phyloP scores from a whole-genome alignment of 2,329 filamentous ascomycete genomes.

The Aspergillus hiratsukae region DNA sequence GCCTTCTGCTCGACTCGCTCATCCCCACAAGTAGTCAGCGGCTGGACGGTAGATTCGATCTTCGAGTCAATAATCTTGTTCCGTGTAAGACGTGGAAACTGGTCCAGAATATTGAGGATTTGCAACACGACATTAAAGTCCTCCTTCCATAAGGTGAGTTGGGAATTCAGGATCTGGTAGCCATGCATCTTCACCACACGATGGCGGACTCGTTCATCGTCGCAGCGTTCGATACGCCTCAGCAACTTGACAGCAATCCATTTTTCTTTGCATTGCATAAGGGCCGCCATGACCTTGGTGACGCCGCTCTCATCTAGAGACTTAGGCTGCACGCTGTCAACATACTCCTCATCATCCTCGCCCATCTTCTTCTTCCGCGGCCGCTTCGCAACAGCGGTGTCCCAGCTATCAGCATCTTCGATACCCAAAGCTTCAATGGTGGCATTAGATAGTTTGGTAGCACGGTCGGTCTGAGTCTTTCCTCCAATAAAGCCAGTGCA shows the following conservation, averaged over 20 bases:
- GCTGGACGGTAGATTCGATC: slow-evolving; percentile 76
- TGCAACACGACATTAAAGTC: slow-evolving; percentile 87
- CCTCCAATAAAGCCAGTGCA: slow-evolving; percentile 96
- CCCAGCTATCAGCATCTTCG: slow-evolving; percentile 87
- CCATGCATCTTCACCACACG: slow-evolving; percentile 94
- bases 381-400: slow-evolving; percentile 82
- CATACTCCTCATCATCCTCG: slow-evolving; percentile 93
- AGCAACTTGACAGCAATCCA: slow-evolving; percentile 98
- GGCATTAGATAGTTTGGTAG: slow-evolving; percentile 81
- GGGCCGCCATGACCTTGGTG: slow-evolving; percentile 89
- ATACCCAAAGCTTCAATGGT: slow-evolving; percentile 95
- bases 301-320: slow-evolving; percentile 77
- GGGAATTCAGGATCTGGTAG: slow-evolving; percentile 88
- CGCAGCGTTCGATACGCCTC: slow-evolving; percentile 77
- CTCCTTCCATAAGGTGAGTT: slow-evolving; percentile 78
- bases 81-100: slow-evolving; percentile 81
- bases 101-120: slow-evolving; percentile 81
- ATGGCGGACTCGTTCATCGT: slow-evolving; percentile 82
- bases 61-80: slow-evolving; percentile 98
- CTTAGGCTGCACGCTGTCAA: slow-evolving; percentile 79
- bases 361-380: slow-evolving; percentile 86
- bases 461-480: slow-evolving; percentile 94
- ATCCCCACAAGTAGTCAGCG: slow-evolving; percentile 63
- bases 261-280: slow-evolving; percentile 98
- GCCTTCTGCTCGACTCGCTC: slow-evolving; percentile 70